Evolutionary conservation across 192 early-diverging fungal genomes (phyloP).

Genomic region (Dissophora globulifera): DNA sequence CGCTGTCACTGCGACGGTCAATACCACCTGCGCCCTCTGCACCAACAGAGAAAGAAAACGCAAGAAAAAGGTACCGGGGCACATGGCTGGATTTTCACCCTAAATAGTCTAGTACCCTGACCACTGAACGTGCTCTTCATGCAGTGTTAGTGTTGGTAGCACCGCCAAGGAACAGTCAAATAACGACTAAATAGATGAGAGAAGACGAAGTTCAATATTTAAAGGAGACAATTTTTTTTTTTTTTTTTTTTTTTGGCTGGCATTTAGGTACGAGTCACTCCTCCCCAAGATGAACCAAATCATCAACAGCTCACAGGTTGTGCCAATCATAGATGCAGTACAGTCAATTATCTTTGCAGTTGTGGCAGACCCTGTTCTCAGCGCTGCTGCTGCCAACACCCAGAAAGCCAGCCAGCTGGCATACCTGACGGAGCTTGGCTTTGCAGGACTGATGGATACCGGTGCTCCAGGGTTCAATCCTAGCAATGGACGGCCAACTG

Average conservation of each 20-base stretch:
- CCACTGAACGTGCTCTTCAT: no score
- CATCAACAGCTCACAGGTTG: conserved; percentile 69
- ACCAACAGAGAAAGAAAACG: no score
- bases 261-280: conserved; percentile 74
- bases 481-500: conserved; percentile 55
- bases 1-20: no score
- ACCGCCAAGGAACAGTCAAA: no score
- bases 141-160: no score
- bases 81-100: no score
- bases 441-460: conserved; percentile 58
- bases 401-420: conserved; percentile 56
- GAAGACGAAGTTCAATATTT: no score
- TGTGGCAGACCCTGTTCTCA: conserved; percentile 59
- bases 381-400: conserved; percentile 35
- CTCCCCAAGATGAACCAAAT: conserved; percentile 80
- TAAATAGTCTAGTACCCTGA: no score
- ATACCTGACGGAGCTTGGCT: conserved; percentile 66
- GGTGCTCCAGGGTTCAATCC: conserved; percentile 54
- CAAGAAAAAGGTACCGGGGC: no score
- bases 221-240: not conserved
- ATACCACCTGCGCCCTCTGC: no score
- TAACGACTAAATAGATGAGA: no score
- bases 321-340: conserved; percentile 75
- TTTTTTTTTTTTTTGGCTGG: conserved; percentile 8
- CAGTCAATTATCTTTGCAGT: conserved; percentile 78